Percentiles rank a stretch among this genome's conserved stretches.
phyloP scores from a whole-genome alignment of 208 protist species.

The Trypanosoma vivax region DNA sequence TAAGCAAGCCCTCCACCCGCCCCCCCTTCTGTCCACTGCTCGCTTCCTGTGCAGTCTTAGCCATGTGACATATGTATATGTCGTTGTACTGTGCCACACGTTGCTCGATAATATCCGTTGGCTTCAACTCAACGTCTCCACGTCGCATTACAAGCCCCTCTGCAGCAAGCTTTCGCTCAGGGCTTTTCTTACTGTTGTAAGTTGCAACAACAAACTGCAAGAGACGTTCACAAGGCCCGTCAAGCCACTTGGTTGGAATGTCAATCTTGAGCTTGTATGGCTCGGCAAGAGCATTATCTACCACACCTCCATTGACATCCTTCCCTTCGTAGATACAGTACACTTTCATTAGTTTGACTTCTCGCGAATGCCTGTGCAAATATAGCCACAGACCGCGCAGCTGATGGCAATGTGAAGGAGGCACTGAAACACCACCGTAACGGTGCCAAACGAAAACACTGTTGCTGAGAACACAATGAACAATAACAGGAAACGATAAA shows the following conservation, averaged over 20 bases:
- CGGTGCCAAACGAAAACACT: too few relatives aligned
- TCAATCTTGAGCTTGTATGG: conserved; percentile 50
- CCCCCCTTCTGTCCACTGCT: background rate
- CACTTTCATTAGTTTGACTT: conserved; percentile 40
- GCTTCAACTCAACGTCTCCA: conserved; percentile 41
- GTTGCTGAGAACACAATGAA: too few relatives aligned
- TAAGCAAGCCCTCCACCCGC: conserved; percentile 28
- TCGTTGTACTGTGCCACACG: conserved; percentile 75
- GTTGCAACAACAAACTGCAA: conserved; percentile 30
- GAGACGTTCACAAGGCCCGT: conserved; percentile 28
- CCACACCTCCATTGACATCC: conserved; percentile 23
- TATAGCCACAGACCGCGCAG: background rate
- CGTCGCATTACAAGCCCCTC: conserved; percentile 45
- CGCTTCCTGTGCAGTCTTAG: conserved; percentile 3
- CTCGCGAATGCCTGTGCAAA: background rate
- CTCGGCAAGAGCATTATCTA: conserved; percentile 23
- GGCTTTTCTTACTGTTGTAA: conserved; percentile 31
- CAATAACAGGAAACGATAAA: too few relatives aligned
- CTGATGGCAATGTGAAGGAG: too few relatives aligned
- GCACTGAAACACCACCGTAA: too few relatives aligned
- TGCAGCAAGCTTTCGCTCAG: conserved; percentile 11
- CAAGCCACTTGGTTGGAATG: conserved; percentile 31
- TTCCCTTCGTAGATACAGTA: conserved; percentile 73
- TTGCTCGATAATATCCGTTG: conserved; percentile 28
- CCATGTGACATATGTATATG: conserved; percentile 47